Conservation (phyloP, 148 eudicot species). For the Fagopyrum tataricum region DNA sequence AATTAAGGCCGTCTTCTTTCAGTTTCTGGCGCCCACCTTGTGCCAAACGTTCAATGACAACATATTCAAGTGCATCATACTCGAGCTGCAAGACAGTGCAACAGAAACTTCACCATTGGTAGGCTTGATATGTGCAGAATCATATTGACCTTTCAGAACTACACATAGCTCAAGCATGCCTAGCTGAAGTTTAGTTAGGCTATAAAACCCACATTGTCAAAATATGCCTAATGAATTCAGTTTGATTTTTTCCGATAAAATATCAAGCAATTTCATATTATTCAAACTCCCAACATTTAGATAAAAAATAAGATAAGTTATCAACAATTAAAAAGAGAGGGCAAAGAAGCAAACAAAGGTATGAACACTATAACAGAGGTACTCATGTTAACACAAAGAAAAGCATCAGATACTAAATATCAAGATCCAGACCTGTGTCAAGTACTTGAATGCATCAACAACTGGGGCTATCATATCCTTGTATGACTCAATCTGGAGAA, state of each 20-base stretch:
- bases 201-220: neutral
- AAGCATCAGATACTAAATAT: neutral
- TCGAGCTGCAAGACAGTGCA: conserved; percentile 56
- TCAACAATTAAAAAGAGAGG: neutral
- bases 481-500: conserved; percentile 87
- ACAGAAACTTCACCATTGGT: neutral
- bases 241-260: neutral
- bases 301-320: neutral
- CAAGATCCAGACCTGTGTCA: conserved; percentile 67
- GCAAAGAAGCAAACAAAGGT: neutral
- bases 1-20: conserved; percentile 92
- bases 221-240: neutral
- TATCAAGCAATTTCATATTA: neutral
- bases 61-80: conserved; percentile 94
- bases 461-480: conserved; percentile 98
- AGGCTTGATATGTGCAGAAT: neutral
- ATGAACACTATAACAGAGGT: neutral
- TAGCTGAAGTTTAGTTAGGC: neutral
- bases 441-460: conserved; percentile 97
- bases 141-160: neutral
- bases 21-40: conserved; percentile 91
- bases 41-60: conserved; percentile 89
- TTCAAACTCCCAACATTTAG: neutral
- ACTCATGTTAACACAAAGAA: neutral
- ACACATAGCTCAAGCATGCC: conserved; percentile 1